phyloP scores from a whole-genome alignment of 2,329 filamentous ascomycete genomes.

The Myrmaecium sp. region DNA sequence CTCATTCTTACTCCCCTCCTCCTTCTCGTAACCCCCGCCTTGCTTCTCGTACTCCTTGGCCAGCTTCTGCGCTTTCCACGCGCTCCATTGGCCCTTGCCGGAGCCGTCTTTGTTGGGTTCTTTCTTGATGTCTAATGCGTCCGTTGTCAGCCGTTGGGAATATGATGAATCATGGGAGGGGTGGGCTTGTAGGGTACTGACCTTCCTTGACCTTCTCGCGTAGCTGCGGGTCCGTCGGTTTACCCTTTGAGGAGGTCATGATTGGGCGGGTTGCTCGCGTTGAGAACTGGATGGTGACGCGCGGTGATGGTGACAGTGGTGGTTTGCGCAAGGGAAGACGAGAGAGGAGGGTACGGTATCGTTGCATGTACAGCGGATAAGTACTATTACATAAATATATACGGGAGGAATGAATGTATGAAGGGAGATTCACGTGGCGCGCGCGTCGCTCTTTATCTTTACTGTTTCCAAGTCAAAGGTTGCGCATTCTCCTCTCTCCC shows the following conservation, averaged over 20 bases:
- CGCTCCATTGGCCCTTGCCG: conserved; percentile 30
- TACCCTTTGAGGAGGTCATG: conserved; percentile 29
- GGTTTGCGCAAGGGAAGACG: no score
- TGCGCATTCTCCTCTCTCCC: no score
- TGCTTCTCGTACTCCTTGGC: conserved; percentile 25
- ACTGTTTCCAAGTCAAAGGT: no score
- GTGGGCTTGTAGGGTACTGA: conserved; percentile 5
- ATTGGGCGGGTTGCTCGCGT: no score
- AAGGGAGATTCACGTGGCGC: no score
- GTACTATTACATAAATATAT: no score
- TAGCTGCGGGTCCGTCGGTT: conserved; percentile 27
- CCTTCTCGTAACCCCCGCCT: conserved; percentile 25
- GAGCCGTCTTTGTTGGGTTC: conserved; percentile 28
- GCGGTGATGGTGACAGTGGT: no score
- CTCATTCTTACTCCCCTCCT: conserved; percentile 25
- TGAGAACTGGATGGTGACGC: no score
- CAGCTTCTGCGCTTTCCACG: conserved; percentile 30
- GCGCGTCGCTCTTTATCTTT: no score
- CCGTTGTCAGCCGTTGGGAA: background rate
- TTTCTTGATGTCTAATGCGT: conserved; percentile 22
- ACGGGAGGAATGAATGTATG: no score
- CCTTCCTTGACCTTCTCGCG: conserved; percentile 28
- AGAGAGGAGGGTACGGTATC: no score
- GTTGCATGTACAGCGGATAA: no score
- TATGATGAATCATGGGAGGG: background rate